These are phyloP conservation scores for Phytophthora sp. DNA, from an alignment of 352 stramenopile species.

Conservation along the genomic window DNA sequence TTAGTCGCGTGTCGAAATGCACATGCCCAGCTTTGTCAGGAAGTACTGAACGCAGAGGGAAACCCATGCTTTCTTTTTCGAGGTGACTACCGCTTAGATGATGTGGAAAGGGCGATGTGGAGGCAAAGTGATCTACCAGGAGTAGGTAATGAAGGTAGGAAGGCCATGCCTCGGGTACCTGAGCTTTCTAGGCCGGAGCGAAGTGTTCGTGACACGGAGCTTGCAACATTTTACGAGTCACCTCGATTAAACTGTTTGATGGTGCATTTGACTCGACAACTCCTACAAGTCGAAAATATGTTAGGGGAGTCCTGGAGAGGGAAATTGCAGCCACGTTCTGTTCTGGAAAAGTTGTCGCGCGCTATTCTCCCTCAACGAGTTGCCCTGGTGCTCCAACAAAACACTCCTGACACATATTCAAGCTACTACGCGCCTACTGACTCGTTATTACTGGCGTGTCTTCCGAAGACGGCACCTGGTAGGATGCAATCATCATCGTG, in stretches of 20 bases:
- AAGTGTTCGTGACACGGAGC: slow-evolving; percentile 65
- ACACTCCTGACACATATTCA: slow-evolving; percentile 40
- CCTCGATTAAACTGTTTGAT: slow-evolving; percentile 16
- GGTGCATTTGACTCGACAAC: slow-evolving; percentile 64
- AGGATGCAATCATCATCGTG: slow-evolving; percentile 53
- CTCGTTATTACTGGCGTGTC: slow-evolving; percentile 53
- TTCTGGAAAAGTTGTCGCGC: slow-evolving; percentile 40
- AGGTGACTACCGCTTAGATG: slow-evolving; percentile 38
- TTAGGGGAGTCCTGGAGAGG: slow-evolving; percentile 56
- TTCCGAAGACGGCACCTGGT: slow-evolving; percentile 56
- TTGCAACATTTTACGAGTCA: slow-evolving; percentile 43
- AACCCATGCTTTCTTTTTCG: slow-evolving; percentile 31
- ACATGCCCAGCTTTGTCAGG: slow-evolving; percentile 14
- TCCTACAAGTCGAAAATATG: slow-evolving; percentile 65
- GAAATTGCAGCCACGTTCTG: slow-evolving; percentile 53
- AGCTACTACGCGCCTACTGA: slow-evolving; percentile 67
- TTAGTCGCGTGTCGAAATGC: slow-evolving; percentile 41
- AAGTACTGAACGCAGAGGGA: slow-evolving; percentile 18
- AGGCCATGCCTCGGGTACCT: slow-evolving; percentile 54
- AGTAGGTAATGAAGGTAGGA: slow-evolving; percentile 68
- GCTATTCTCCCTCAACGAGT: slow-evolving; percentile 70
- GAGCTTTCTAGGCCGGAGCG: slow-evolving; percentile 44
- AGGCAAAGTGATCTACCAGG: slow-evolving; percentile 61
- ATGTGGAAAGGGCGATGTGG: slow-evolving; percentile 68
- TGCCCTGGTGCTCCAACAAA: slow-evolving; percentile 47